A percentile compares a stretch with the other conserved stretches of the same genome.
These are phyloP conservation scores for Sarcocystis neurona DNA, from an alignment of 169 alveolate species.

Conservation along the genomic window DNA sequence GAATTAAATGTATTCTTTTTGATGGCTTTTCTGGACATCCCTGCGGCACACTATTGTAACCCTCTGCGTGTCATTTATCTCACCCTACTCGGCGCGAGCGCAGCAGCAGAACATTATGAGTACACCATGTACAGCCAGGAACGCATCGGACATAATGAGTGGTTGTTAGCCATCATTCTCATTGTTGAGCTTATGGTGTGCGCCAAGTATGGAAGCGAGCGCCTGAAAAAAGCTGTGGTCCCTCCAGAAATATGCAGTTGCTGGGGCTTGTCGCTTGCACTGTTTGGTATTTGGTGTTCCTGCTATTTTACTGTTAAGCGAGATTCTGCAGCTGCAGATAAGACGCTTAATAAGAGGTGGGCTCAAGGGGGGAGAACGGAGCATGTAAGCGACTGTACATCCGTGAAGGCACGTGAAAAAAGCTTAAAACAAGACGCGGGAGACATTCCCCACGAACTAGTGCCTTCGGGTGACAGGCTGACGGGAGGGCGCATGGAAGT, in stretches of 20 bases:
- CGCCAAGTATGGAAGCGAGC: slow-evolving; percentile 53
- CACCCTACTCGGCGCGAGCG: slow-evolving; percentile 56
- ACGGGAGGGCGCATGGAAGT: background rate
- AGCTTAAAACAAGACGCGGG: no score
- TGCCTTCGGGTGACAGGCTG: background rate
- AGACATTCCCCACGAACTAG: no score
- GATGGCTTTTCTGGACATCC: slow-evolving; percentile 58
- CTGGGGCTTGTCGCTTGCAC: slow-evolving; percentile 37
- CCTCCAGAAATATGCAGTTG: slow-evolving; percentile 36
- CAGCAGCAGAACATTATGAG: slow-evolving; percentile 68
- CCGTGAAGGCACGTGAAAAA: no score
- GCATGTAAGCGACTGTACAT: no score
- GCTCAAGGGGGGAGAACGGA: background rate
- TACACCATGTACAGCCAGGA: slow-evolving; percentile 43
- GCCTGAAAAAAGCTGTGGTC: background rate
- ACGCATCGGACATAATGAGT: slow-evolving; percentile 65
- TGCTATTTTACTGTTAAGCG: slow-evolving; percentile 57
- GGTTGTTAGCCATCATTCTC: slow-evolving; percentile 49
- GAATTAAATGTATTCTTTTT: slow-evolving; percentile 67
- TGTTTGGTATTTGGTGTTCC: slow-evolving; percentile 58
- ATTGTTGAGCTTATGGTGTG: slow-evolving; percentile 48
- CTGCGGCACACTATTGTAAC: slow-evolving; percentile 58
- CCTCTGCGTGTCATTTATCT: slow-evolving; percentile 45
- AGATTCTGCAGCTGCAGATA: background rate
- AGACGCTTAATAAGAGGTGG: background rate